These are phyloP conservation scores for Scopulariopsis brevicaulis DNA, from an alignment of 2,329 filamentous ascomycete species.

Conservation along the genomic window DNA sequence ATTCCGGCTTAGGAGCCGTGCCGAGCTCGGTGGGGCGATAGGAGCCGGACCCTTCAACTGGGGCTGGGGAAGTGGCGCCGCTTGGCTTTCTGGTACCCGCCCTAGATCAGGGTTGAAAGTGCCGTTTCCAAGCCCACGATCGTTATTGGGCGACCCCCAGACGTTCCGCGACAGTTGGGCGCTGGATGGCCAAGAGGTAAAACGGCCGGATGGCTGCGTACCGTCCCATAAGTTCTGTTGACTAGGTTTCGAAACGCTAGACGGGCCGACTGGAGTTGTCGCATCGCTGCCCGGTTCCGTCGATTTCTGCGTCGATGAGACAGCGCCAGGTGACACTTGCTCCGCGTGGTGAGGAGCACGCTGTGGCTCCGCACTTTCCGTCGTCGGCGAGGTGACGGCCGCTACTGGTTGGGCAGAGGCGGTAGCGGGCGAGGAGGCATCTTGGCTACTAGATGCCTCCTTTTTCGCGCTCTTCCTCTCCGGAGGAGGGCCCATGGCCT, in stretches of 20 bases:
- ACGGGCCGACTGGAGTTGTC: background rate
- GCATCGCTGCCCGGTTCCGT: background rate
- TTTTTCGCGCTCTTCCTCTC: conserved; percentile 49
- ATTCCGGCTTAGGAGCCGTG: background rate
- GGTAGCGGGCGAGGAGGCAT: conserved; percentile 12
- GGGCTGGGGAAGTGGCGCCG: conserved; percentile 14
- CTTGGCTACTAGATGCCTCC: conserved; percentile 15
- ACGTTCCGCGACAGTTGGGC: conserved; percentile 45
- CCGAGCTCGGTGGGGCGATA: conserved; percentile 23
- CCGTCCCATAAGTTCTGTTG: conserved; percentile 6
- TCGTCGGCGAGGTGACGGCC: background rate
- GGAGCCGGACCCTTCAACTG: conserved; percentile 28
- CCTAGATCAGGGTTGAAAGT: conserved; percentile 58
- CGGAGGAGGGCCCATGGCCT: conserved; percentile 54
- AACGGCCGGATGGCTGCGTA: conserved; percentile 1
- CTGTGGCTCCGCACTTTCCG: background rate
- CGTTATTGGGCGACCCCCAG: conserved; percentile 64
- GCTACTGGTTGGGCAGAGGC: conserved; percentile 7
- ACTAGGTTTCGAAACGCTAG: background rate
- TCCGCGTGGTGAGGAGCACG: background rate
- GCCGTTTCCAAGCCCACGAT: conserved; percentile 64
- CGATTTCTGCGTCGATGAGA: background rate
- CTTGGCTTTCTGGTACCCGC: conserved; percentile 27
- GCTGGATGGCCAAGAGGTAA: conserved; percentile 3
- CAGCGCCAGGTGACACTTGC: background rate